These are phyloP conservation scores for Fraxinus xanthoxyloides DNA, from an alignment of 305 asterid species.

Conservation along the genomic window DNA sequence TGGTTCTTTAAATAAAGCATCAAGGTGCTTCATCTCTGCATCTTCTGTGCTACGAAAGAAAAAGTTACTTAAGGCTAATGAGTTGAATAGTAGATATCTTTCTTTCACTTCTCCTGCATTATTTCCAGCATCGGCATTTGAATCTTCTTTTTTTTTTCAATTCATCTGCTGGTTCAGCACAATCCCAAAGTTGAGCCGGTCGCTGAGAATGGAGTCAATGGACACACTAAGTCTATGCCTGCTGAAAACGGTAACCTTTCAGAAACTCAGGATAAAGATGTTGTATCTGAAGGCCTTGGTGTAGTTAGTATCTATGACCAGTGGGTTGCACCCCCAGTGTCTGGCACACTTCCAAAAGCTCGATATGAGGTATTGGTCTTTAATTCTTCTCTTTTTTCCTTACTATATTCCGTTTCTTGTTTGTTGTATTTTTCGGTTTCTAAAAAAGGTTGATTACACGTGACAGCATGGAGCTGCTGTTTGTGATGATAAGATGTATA, in stretches of 20 bases:
- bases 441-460: conserved; percentile 22
- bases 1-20: background rate
- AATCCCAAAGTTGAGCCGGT: conserved; percentile 45
- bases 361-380: conserved; percentile 72
- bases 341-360: conserved; percentile 74
- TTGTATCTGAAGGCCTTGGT: conserved; percentile 64
- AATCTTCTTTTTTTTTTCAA: conserved; percentile 16
- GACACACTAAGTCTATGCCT: conserved; percentile 55
- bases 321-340: conserved; percentile 83
- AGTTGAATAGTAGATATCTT: conserved; percentile 9
- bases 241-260: conserved; percentile 66
- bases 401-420: background rate
- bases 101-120: conserved; percentile 6
- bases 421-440: conserved; percentile 12
- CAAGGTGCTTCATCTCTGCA: conserved; percentile 12
- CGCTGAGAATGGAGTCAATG: conserved; percentile 68
- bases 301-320: conserved; percentile 76
- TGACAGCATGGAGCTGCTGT: conserved; percentile 94
- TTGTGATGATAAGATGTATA: conserved; percentile 83
- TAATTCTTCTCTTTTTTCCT: conserved; percentile 15
- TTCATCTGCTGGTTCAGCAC: conserved; percentile 48
- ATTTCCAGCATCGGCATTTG: conserved; percentile 16
- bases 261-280: conserved; percentile 79
- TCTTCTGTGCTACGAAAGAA: background rate
- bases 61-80: conserved; percentile 9